Percentiles rank a stretch among this genome's conserved stretches.
phyloP scores from a whole-genome alignment of 2,329 filamentous ascomycete genomes.

The Talaromyces pinophilus region DNA sequence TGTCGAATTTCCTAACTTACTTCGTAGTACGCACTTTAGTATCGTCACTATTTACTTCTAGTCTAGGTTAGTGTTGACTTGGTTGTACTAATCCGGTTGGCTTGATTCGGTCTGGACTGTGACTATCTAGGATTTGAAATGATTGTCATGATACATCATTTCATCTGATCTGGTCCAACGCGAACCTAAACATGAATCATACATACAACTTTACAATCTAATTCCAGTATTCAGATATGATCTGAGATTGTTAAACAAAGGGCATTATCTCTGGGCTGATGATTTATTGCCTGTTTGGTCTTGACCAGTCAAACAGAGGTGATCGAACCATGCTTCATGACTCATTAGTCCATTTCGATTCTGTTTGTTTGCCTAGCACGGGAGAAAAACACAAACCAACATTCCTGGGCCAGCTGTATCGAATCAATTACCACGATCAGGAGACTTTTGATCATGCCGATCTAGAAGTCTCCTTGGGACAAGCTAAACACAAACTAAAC shows the following conservation, averaged over 20 bases:
- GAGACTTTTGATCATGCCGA: background rate
- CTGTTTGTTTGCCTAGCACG: background rate
- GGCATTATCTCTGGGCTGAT: background rate
- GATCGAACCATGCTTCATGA: background rate
- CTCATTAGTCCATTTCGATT: background rate
- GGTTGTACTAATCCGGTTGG: background rate
- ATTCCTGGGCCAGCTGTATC: background rate
- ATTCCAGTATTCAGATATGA: constrained; percentile 1
- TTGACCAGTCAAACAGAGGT: background rate
- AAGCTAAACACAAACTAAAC: constrained; percentile 1
- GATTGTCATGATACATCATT: constrained; percentile 13
- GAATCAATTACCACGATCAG: background rate
- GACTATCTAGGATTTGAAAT: background rate
- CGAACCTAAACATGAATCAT: background rate
- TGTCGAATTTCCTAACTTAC: background rate
- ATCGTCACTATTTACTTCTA: background rate
- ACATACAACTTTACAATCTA: background rate
- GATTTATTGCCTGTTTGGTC: background rate
- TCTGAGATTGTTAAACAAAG: constrained; percentile 1
- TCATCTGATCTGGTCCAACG: background rate
- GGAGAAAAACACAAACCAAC: background rate
- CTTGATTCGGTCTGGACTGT: background rate
- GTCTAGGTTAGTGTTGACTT: background rate
- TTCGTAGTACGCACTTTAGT: background rate
- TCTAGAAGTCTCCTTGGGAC: background rate